Conservation (phyloP, 1,284 basidiomycete species). For the Heterobasidion occidentale region DNA sequence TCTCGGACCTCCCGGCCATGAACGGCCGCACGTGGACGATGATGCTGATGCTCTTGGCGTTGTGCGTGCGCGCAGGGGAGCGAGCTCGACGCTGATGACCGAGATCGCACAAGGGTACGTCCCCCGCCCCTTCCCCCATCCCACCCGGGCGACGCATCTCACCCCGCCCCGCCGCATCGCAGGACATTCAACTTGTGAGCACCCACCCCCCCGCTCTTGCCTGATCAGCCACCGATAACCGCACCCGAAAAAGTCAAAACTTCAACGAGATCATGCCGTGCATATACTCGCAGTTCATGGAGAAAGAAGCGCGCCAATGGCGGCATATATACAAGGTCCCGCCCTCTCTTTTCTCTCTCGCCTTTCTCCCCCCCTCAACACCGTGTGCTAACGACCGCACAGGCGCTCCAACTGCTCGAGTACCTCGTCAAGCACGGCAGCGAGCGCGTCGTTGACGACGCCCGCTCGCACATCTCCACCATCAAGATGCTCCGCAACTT, state of each 20-base stretch:
- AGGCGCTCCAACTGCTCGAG: conserved; percentile 92
- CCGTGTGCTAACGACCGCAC: not conserved
- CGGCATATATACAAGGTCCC: conserved; percentile 96
- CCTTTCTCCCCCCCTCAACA: not conserved
- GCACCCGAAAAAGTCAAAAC: conserved; percentile 59
- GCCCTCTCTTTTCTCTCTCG: not conserved
- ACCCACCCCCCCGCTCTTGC: conserved; percentile 6
- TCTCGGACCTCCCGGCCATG: not conserved
- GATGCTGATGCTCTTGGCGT: conserved; percentile 3
- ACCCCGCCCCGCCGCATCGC: not conserved
- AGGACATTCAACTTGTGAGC: conserved; percentile 91
- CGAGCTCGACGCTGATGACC: conserved; percentile 97
- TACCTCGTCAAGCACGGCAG: conserved; percentile 98
- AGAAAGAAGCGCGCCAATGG: conserved; percentile 98
- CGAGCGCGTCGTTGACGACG: conserved; percentile 97
- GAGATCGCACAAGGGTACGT: conserved; percentile 93
- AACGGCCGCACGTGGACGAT: not conserved
- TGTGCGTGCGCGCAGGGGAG: conserved; percentile 60
- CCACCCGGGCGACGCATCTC: not conserved
- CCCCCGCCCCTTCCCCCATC: not conserved
- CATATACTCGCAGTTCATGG: conserved; percentile 88
- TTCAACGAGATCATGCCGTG: conserved; percentile 99
- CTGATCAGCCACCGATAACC: not conserved
- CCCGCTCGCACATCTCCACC: conserved; percentile 88
- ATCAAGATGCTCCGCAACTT: conserved; percentile 98